Conservation (phyloP, 2,329 filamentous ascomycete species). For the Emmonsia crescens region DNA sequence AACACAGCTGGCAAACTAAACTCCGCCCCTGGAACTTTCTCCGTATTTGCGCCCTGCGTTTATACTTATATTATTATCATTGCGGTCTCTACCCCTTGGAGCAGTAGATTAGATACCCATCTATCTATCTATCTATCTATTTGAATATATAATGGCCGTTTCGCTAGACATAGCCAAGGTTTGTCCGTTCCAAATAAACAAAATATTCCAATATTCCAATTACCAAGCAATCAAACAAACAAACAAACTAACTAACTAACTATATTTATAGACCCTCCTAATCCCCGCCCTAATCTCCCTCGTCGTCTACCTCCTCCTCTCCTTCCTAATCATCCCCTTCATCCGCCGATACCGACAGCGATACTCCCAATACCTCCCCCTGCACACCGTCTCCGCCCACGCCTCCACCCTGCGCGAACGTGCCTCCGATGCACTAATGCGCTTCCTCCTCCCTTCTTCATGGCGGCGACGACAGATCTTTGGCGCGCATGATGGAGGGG, state of each 20-base stretch:
- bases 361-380: constrained; percentile 63
- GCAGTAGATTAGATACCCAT: background rate
- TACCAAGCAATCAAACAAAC: background rate
- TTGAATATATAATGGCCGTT: constrained; percentile 6
- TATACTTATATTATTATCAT: background rate
- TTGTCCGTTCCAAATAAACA: background rate
- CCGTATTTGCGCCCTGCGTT: background rate
- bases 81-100: background rate
- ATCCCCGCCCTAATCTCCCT: constrained; percentile 62
- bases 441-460: constrained; percentile 33
- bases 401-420: constrained; percentile 47
- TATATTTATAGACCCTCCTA: constrained; percentile 49
- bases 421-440: constrained; percentile 31
- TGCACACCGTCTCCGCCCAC: constrained; percentile 42
- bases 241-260: background rate
- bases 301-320: constrained; percentile 54
- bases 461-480: constrained; percentile 34
- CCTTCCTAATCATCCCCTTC: constrained; percentile 55
- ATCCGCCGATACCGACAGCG: constrained; percentile 60
- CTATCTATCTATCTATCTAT: background rate
- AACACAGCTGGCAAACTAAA: background rate
- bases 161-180: constrained; percentile 8
- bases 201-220: background rate
- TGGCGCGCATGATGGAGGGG: constrained; percentile 32
- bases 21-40: background rate